Percentiles rank a stretch among this genome's conserved stretches.
Conservation (phyloP, 305 asterid species). For the Fraxinus paxiana region DNA sequence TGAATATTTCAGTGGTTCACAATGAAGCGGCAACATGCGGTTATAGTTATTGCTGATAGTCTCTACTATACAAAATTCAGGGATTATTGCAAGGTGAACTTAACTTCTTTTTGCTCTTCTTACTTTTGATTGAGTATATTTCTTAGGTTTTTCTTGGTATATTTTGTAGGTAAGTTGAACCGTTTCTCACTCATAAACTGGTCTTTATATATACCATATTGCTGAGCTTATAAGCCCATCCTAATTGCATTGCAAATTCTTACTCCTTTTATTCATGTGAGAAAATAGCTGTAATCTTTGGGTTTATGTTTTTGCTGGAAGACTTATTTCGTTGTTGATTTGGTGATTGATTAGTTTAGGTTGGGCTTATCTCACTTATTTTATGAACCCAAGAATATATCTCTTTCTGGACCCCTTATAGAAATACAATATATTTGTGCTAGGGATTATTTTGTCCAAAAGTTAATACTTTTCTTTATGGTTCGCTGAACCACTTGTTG, state of each 20-base stretch:
- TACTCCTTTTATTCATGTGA: background rate
- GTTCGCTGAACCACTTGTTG: constrained; percentile 13
- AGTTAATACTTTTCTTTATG: background rate
- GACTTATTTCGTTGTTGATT: background rate
- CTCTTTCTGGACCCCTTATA: background rate
- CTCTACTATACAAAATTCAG: constrained; percentile 73
- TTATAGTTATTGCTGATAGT: constrained; percentile 62
- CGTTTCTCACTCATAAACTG: background rate
- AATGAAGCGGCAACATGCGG: constrained; percentile 79
- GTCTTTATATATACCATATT: background rate
- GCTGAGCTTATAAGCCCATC: background rate
- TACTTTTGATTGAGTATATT: background rate
- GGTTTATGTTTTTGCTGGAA: background rate
- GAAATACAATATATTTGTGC: background rate
- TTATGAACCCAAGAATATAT: background rate
- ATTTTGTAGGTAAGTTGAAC: background rate
- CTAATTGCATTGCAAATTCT: constrained; percentile 1
- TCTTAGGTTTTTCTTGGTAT: background rate
- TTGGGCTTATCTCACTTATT: background rate
- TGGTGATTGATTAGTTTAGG: background rate
- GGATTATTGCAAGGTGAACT: constrained; percentile 66
- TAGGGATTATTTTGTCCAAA: background rate
- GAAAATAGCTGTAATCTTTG: background rate
- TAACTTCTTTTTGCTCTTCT: background rate
- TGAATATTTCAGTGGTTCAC: constrained; percentile 58